Conservation (phyloP, 139 green algal species). For the Nannochloris sp. region DNA sequence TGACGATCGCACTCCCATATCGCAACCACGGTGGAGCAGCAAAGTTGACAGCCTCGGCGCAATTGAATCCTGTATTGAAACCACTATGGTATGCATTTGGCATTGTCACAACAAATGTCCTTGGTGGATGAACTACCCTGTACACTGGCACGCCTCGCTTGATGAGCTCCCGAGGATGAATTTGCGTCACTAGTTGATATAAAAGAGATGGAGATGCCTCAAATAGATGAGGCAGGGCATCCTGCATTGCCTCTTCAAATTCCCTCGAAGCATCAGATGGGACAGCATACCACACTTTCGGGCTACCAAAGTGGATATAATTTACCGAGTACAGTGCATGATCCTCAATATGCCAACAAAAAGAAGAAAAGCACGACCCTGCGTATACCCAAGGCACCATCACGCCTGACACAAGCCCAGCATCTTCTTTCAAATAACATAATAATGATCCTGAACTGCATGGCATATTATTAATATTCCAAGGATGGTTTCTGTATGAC, state of each 20-base stretch:
- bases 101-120: constrained; percentile 87
- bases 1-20: constrained; percentile 41
- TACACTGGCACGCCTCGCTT: constrained; percentile 66
- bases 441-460: constrained; percentile 47
- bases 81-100: constrained; percentile 75
- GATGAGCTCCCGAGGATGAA: constrained; percentile 60
- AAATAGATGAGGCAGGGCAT: constrained; percentile 65
- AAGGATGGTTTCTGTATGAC: constrained; percentile 39
- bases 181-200: constrained; percentile 72
- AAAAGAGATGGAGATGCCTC: constrained; percentile 51
- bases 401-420: constrained; percentile 63
- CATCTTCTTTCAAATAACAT: constrained; percentile 42
- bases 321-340: constrained; percentile 82
- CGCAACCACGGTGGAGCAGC: constrained; percentile 81
- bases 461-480: constrained; percentile 83
- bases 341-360: constrained; percentile 79
- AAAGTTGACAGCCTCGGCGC: constrained; percentile 78
- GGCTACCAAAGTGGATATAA: constrained; percentile 64
- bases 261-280: constrained; percentile 36
- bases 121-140: constrained; percentile 61
- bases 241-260: constrained; percentile 53
- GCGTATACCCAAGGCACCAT: constrained; percentile 82
- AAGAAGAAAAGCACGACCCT: constrained; percentile 49
- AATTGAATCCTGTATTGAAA: constrained; percentile 79
- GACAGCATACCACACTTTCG: constrained; percentile 66